Evolutionary conservation across 805 yeast species (phyloP).

Genomic region (Metschnikowia noctiluminum): DNA sequence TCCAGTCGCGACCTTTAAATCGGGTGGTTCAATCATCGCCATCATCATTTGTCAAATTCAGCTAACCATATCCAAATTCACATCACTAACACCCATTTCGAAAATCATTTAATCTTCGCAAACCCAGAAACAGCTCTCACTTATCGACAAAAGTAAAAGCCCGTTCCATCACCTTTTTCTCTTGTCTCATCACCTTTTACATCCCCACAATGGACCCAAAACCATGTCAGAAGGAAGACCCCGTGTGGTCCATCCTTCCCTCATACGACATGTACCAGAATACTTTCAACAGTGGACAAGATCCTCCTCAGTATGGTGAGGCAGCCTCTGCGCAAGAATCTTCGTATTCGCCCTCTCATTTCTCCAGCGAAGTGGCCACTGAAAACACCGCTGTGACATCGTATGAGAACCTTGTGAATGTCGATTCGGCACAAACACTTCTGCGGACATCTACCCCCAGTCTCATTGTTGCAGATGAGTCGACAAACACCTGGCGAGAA

Average conservation of each 20-base stretch:
- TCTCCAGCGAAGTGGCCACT: slow-evolving; percentile 1
- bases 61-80: too few relatives aligned
- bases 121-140: too few relatives aligned
- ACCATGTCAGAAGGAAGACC: slow-evolving; percentile 19
- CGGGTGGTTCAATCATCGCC: too few relatives aligned
- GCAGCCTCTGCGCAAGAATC: slow-evolving; percentile 8
- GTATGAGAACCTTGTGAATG: not conserved
- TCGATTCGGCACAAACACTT: not conserved
- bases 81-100: too few relatives aligned
- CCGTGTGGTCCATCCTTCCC: slow-evolving; percentile 39
- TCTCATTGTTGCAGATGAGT: slow-evolving; percentile 35
- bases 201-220: slow-evolving; percentile 5
- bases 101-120: too few relatives aligned
- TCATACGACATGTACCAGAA: slow-evolving; percentile 34
- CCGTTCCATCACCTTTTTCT: too few relatives aligned
- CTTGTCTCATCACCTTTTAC: too few relatives aligned
- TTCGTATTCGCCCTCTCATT: not conserved
- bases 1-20: too few relatives aligned
- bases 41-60: too few relatives aligned
- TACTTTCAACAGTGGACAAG: slow-evolving; percentile 13
- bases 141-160: too few relatives aligned
- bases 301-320: slow-evolving; percentile 18
- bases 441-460: slow-evolving; percentile 4
- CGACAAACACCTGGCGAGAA: slow-evolving; percentile 31
- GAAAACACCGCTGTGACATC: slow-evolving; percentile 3